These are phyloP conservation scores for Backusella tuberculispora DNA, from an alignment of 192 early-diverging fungal species.

Conservation along the genomic window DNA sequence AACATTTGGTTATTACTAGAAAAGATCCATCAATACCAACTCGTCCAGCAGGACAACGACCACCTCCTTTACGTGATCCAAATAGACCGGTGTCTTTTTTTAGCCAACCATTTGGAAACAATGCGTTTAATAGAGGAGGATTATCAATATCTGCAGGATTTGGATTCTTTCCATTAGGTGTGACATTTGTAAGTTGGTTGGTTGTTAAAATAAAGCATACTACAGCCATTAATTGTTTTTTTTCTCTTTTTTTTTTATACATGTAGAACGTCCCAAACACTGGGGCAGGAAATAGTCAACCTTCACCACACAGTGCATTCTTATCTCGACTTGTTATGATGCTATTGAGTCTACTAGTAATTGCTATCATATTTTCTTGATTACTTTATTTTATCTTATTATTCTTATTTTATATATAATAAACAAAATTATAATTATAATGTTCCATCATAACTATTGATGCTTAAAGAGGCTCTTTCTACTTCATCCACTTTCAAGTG, in stretches of 20 bases:
- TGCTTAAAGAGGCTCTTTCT: slow-evolving; percentile 16
- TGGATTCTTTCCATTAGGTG: slow-evolving; percentile 72
- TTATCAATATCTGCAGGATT: slow-evolving; percentile 66
- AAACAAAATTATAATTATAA: not conserved
- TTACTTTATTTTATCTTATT: not conserved
- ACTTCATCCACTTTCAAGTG: slow-evolving; percentile 42
- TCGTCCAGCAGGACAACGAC: slow-evolving; percentile 78
- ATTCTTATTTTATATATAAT: slow-evolving; percentile 3
- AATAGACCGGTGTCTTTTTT: slow-evolving; percentile 47
- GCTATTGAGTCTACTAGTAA: slow-evolving; percentile 12
- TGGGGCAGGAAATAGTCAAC: not conserved
- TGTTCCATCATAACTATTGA: slow-evolving; percentile 27
- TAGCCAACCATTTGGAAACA: slow-evolving; percentile 27
- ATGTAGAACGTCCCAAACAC: not conserved
- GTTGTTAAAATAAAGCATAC: not conserved
- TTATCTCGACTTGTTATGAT: slow-evolving; percentile 10
- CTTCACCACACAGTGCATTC: not conserved
- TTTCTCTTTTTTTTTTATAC: no score
- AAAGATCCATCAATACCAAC: slow-evolving; percentile 58
- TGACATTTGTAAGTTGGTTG: slow-evolving; percentile 50
- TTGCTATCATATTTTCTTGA: slow-evolving; percentile 17
- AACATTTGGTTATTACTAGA: not conserved
- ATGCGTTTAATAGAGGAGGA: slow-evolving; percentile 44
- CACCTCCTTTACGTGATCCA: slow-evolving; percentile 64
- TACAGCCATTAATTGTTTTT: no score